Conservation (phyloP, 768 basidiomycete genomes). For the Tylopilus subfusipes region DNA sequence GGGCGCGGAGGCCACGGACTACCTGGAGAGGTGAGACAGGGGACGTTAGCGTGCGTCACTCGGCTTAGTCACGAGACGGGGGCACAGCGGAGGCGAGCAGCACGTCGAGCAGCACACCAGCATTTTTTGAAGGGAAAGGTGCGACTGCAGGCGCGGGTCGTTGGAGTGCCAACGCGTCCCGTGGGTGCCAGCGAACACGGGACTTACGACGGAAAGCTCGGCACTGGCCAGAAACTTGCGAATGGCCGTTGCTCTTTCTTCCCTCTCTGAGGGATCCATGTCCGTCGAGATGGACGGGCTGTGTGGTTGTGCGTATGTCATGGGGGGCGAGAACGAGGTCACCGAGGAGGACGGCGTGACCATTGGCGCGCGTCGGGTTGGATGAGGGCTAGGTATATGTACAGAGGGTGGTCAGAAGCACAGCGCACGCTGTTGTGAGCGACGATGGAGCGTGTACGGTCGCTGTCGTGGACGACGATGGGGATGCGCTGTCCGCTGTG, state of each 20-base stretch:
- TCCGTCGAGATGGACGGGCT: slow-evolving; percentile 41
- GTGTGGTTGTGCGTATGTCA: slow-evolving; percentile 53
- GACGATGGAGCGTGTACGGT: slow-evolving; percentile 15
- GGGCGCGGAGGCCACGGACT: slow-evolving; percentile 74
- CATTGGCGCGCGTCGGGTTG: slow-evolving; percentile 45
- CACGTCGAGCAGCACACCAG: slow-evolving; percentile 1
- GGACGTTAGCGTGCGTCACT: slow-evolving; percentile 23
- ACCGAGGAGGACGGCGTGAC: slow-evolving; percentile 78
- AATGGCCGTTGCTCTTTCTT: slow-evolving; percentile 63
- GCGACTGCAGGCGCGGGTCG: slow-evolving; percentile 21
- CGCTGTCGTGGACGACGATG: slow-evolving; percentile 33
- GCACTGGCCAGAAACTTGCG: slow-evolving; percentile 77
- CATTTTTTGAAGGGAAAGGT: slow-evolving; percentile 2
- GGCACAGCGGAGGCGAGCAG: not conserved
- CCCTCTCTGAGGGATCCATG: slow-evolving; percentile 44
- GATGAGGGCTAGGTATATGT: slow-evolving; percentile 9
- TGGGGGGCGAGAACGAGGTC: slow-evolving; percentile 78
- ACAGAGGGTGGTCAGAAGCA: slow-evolving; percentile 17
- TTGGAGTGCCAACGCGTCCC: slow-evolving; percentile 47
- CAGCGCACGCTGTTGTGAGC: slow-evolving; percentile 9
- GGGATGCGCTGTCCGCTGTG: slow-evolving; percentile 36
- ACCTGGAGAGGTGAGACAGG: slow-evolving; percentile 50
- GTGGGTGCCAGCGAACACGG: slow-evolving; percentile 25
- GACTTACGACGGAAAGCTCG: slow-evolving; percentile 74
- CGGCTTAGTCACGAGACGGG: slow-evolving; percentile 9